phyloP scores from a whole-genome alignment of 768 basidiomycete species.

The Aureoboletus auriporus region DNA sequence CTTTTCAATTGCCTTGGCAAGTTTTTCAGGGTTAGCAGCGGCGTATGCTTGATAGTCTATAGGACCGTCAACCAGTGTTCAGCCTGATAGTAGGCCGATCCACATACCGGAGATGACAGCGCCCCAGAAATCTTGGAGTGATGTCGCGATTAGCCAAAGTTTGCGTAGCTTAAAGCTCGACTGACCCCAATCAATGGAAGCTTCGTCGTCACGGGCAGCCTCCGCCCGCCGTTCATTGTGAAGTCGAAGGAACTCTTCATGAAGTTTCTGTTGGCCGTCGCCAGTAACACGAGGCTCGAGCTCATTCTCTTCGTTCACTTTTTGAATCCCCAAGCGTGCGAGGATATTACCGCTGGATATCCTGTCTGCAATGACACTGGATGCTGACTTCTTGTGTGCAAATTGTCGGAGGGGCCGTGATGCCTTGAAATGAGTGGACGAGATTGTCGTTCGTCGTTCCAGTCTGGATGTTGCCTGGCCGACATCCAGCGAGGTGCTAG shows the following conservation, averaged over 20 bases:
- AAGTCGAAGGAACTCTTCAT: conserved; percentile 70
- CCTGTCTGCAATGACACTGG: conserved; percentile 47
- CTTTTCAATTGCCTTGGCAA: conserved; percentile 86
- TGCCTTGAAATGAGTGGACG: conserved; percentile 19
- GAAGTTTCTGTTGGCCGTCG: conserved; percentile 67
- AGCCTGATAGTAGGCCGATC: background rate
- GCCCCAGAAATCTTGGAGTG: conserved; percentile 83
- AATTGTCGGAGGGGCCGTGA: conserved; percentile 23
- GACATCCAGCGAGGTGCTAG: conserved; percentile 31
- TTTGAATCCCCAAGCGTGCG: conserved; percentile 49
- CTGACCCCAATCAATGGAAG: conserved; percentile 76
- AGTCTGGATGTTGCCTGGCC: conserved; percentile 16
- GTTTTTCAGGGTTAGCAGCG: conserved; percentile 64
- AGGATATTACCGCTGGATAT: conserved; percentile 46
- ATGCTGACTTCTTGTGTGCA: conserved; percentile 61
- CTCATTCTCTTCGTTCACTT: conserved; percentile 37
- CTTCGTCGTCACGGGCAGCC: conserved; percentile 36
- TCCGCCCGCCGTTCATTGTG: conserved; percentile 51
- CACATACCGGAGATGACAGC: conserved; percentile 77
- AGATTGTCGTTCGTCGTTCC: conserved; percentile 30
- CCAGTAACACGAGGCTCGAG: conserved; percentile 43
- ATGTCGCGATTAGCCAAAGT: conserved; percentile 4
- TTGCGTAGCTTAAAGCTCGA: background rate
- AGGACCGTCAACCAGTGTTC: conserved; percentile 3
- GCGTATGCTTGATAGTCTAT: conserved; percentile 89